Conservation (phyloP, 192 early-diverging fungal genomes). For the Coemansia sp. region DNA sequence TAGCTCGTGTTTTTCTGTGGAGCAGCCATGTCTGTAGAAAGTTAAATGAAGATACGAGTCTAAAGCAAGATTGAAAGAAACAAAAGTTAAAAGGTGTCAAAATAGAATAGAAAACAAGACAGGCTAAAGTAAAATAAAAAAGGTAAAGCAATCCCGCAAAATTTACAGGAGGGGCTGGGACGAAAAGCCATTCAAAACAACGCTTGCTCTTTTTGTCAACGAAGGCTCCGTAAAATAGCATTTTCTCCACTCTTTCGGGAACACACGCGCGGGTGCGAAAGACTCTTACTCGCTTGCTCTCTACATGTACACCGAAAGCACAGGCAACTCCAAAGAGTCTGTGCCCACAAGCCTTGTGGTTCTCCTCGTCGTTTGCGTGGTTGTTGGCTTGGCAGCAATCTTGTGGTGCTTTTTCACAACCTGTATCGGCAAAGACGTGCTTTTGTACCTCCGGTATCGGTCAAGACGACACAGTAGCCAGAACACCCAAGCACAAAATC, state of each 20-base stretch:
- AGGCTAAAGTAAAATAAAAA: neutral
- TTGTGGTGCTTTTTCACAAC: slow-evolving; percentile 56
- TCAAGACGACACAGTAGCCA: slow-evolving; percentile 30
- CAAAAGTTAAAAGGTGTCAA: neutral
- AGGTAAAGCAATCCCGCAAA: neutral
- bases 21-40: slow-evolving; percentile 35
- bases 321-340: neutral
- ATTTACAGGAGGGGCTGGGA: too few species aligned
- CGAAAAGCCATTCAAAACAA: too few species aligned
- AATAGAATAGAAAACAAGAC: neutral
- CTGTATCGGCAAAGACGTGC: slow-evolving; percentile 41
- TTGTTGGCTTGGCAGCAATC: slow-evolving; percentile 44
- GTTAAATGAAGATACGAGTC: slow-evolving; percentile 1
- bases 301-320: neutral
- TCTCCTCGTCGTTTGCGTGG: slow-evolving; percentile 36
- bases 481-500: slow-evolving; percentile 9
- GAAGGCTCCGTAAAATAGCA: too few species aligned
- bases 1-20: slow-evolving; percentile 88
- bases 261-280: neutral
- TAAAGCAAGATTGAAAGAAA: slow-evolving; percentile 5
- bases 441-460: slow-evolving; percentile 38
- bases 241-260: too few species aligned
- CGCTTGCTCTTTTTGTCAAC: too few species aligned
- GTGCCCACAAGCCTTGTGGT: slow-evolving; percentile 38
- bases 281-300: neutral